Evolutionary conservation across 192 early-diverging fungal genomes (phyloP).

Genomic region (Coemansia aciculifera): DNA sequence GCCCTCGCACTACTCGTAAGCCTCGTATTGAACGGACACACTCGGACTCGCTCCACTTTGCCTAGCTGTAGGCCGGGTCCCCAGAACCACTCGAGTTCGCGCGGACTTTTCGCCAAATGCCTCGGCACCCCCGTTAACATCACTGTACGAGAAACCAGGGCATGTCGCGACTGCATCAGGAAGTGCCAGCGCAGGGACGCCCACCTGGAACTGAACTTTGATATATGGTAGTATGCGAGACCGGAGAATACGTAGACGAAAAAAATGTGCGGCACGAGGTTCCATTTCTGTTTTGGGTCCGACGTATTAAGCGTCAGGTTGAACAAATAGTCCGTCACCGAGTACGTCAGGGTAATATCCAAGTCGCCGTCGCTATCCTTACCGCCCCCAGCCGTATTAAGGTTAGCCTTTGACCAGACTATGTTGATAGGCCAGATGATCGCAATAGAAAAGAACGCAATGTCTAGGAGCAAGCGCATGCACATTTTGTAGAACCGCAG

Average conservation of each 20-base stretch:
- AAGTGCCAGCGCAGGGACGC: conserved; percentile 58
- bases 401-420: conserved; percentile 44
- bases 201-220: conserved; percentile 52
- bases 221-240: conserved; percentile 54
- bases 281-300: conserved; percentile 42
- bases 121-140: conserved; percentile 70
- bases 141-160: conserved; percentile 61
- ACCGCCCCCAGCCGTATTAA: conserved; percentile 15
- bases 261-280: conserved; percentile 50
- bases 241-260: conserved; percentile 54
- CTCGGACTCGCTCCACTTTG: conserved; percentile 64
- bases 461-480: conserved; percentile 44
- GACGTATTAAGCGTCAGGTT: conserved; percentile 43
- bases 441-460: conserved; percentile 37
- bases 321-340: conserved; percentile 53
- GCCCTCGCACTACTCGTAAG: conserved; percentile 60
- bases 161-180: conserved; percentile 50
- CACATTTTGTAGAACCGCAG: conserved; percentile 57
- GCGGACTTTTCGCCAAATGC: conserved; percentile 51
- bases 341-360: conserved; percentile 24
- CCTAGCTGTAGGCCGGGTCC: conserved; percentile 60
- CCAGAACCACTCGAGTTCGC: conserved; percentile 68
- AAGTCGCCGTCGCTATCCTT: conserved; percentile 5
- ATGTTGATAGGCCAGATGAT: conserved; percentile 56
- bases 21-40: conserved; percentile 60